Evolutionary conservation across 176 grass and related monocot genomes (phyloP).

Genomic region (Carex scoparia): DNA sequence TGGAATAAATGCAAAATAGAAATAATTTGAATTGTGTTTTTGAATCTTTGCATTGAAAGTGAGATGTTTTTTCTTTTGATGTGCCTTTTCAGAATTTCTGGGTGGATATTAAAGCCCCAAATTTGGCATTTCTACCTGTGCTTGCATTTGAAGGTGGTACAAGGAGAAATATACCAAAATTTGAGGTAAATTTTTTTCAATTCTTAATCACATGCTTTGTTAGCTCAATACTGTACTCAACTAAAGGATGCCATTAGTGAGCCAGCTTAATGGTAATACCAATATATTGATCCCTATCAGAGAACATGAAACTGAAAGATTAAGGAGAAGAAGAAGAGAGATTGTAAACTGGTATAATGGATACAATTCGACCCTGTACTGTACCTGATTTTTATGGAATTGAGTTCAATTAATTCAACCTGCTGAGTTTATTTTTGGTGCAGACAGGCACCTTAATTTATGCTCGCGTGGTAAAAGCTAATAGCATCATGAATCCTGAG

Average conservation of each 20-base stretch:
- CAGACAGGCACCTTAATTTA: constrained; percentile 89
- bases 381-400: neutral
- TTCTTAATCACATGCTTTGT: neutral
- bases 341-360: neutral
- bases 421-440: constrained; percentile 28
- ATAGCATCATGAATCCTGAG: constrained; percentile 90
- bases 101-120: constrained; percentile 89
- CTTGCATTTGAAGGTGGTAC: constrained; percentile 96
- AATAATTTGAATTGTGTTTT: constrained; percentile 14
- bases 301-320: neutral
- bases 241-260: neutral
- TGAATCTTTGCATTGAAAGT: neutral
- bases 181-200: constrained; percentile 55
- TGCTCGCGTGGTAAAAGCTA: constrained; percentile 84
- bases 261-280: neutral
- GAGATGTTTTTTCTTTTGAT: neutral
- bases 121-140: constrained; percentile 64
- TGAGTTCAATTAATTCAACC: too few relatives aligned
- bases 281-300: neutral
- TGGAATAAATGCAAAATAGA: neutral
- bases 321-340: neutral
- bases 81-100: constrained; percentile 71
- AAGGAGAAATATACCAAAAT: constrained; percentile 90
- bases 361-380: neutral
- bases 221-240: neutral